A percentile compares a stretch with the other conserved stretches of the same genome.
Conservation (phyloP, 495 filamentous ascomycete species). For the Talaromyces ruber region DNA sequence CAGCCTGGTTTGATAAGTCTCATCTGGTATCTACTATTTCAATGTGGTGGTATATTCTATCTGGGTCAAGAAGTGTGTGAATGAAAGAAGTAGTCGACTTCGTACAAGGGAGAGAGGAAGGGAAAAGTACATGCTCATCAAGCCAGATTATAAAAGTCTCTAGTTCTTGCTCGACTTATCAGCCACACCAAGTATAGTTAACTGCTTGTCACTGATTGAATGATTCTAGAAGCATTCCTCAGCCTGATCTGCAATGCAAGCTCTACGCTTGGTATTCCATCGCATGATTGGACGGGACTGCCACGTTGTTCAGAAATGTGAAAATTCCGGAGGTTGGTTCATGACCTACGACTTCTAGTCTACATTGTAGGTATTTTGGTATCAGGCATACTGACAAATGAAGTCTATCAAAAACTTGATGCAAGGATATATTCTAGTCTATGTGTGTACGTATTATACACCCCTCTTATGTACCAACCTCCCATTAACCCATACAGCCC, state of each 20-base stretch:
- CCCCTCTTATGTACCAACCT: constrained; percentile 54
- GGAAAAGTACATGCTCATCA: background rate
- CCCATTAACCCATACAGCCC: constrained; percentile 73
- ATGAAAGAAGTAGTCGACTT: background rate
- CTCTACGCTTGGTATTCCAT: background rate
- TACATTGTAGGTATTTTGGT: background rate
- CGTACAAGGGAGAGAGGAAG: background rate
- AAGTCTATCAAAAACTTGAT: background rate
- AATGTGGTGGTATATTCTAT: background rate
- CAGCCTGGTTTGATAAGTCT: background rate
- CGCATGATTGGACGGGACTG: background rate
- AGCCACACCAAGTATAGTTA: background rate
- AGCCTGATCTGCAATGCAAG: background rate
- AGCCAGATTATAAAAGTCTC: background rate
- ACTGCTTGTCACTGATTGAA: background rate
- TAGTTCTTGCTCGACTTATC: background rate
- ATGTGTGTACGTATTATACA: background rate
- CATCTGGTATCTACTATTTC: background rate
- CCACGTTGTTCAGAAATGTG: background rate
- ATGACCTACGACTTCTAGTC: background rate
- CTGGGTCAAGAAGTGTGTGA: background rate
- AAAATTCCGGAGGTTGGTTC: background rate
- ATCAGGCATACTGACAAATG: background rate
- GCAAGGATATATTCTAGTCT: background rate
- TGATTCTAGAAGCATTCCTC: background rate